Base-by-base conservation (phyloP, 1,139 yeast genomes). In the Scheffersomyces lignicola region DNA sequence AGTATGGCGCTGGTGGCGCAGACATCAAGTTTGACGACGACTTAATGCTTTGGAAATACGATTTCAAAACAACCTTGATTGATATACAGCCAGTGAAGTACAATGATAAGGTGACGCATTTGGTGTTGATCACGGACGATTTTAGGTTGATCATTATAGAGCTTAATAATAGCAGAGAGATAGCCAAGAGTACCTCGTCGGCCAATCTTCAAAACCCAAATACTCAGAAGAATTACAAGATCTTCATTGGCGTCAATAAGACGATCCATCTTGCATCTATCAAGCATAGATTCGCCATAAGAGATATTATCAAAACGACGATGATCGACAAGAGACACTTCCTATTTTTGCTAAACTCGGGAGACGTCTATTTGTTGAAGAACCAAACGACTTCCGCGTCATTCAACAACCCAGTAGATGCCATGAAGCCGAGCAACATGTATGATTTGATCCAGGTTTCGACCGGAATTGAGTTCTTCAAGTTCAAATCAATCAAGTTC, bases 31-130 rank as follows among this genome's bases (percentile, higher is more conserved):
- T 70, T 38, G 71, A 65, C 36, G 64, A 66, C 35, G 76, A 70
- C 41, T 41, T 56, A 32, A 57, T 69, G 18, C 47, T 67, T 7
- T 69, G 75, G 74, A 60, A 68, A 35, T 64, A 66, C 37, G 58
- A 60, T 39, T 62, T 70, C 39, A 55, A 59, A 29, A 57, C 54
- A 31, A 41, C 48, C 12, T 55, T 68, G 24, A 33, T 64, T 15
- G 47, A 47, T 16, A 47, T 56, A 33, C 62, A 61, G 14, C 39
- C 56, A 2, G 45, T 49, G 12, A 43, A 44, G 7, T 33, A 41
- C 7, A 31, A 39, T 5, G 39, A 41, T 7, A 28, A 11, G 22
- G 37, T 24, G 43, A 52, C 32, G 48, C 41, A 59, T 29, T 48
- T 68, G 12, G 47, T 66, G 2, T 39, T 69, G 20, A 51, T 69